Conservation (phyloP, 1,284 basidiomycete genomes). For the Malassezia arunalokei region DNA sequence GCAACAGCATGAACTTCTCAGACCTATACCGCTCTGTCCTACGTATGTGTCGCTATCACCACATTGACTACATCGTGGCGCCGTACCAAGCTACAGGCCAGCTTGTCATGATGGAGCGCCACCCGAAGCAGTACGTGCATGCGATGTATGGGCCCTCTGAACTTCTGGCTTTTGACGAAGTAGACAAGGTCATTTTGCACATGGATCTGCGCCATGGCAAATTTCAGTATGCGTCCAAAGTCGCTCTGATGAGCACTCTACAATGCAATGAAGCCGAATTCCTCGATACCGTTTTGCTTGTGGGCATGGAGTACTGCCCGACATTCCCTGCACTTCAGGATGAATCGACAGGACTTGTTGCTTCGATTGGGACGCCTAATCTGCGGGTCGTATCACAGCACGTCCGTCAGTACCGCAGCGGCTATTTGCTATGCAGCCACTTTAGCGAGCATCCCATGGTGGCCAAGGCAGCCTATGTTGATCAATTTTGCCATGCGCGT, state of each 20-base stretch:
- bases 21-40: constrained; percentile 86
- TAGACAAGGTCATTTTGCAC: constrained; percentile 89
- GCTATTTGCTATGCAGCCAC: constrained; percentile 28
- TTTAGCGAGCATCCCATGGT: constrained; percentile 55
- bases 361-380: constrained; percentile 22
- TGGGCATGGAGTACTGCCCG: constrained; percentile 74
- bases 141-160: constrained; percentile 85
- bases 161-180: constrained; percentile 67
- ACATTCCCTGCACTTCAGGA: constrained; percentile 64
- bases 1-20: constrained; percentile 53
- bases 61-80: constrained; percentile 89
- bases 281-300: constrained; percentile 79
- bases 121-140: constrained; percentile 85
- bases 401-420: constrained; percentile 33
- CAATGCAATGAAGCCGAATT: constrained; percentile 76
- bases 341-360: constrained; percentile 46
- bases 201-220: constrained; percentile 39
- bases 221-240: constrained; percentile 78
- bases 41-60: constrained; percentile 82
- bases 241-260: constrained; percentile 62
- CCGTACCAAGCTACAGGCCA: constrained; percentile 89
- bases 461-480: constrained; percentile 63
- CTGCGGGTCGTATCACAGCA: constrained; percentile 48
- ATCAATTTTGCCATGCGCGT: constrained; percentile 77
- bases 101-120: constrained; percentile 86